These are phyloP conservation scores for Vanrija pseudolonga DNA, from an alignment of 1,284 basidiomycete species.

Conservation along the genomic window DNA sequence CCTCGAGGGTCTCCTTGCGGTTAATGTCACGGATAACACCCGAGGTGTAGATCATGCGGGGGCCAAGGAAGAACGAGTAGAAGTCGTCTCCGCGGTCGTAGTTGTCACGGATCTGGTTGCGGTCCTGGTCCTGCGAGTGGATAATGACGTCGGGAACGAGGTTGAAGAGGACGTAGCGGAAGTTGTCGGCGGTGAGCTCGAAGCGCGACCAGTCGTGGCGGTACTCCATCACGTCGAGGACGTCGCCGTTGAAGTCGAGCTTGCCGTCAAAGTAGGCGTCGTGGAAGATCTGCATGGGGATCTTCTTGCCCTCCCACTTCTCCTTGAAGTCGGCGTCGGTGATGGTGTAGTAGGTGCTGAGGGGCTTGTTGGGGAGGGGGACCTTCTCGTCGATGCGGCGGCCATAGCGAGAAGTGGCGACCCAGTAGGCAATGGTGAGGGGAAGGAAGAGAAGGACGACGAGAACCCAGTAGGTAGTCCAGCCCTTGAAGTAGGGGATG, in stretches of 20 bases:
- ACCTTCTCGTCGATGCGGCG: conserved; percentile 82
- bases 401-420: conserved; percentile 76
- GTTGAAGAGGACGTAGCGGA: conserved; percentile 87
- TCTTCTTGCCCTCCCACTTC: conserved; percentile 77
- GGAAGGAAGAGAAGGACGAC: conserved; percentile 71
- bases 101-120: conserved; percentile 92
- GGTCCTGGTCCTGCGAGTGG: conserved; percentile 86
- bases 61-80: conserved; percentile 67
- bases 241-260: conserved; percentile 95
- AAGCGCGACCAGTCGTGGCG: conserved; percentile 95
- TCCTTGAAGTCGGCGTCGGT: conserved; percentile 75
- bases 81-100: conserved; percentile 98
- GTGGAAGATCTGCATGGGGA: conserved; percentile 96
- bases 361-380: conserved; percentile 73
- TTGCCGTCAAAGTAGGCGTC: conserved; percentile 97
- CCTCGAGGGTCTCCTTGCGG: conserved; percentile 79
- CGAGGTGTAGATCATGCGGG: conserved; percentile 76
- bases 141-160: conserved; percentile 89
- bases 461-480: conserved; percentile 68
- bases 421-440: conserved; percentile 84
- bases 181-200: conserved; percentile 61
- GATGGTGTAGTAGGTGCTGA: conserved; percentile 88
- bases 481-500: conserved; percentile 64
- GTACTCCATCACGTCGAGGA: conserved; percentile 88
- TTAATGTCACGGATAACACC: conserved; percentile 78